A percentile compares a stretch with the other conserved stretches of the same genome.
phyloP scores from a whole-genome alignment of 768 basidiomycete genomes.

The Amanita pseudoporphyria region DNA sequence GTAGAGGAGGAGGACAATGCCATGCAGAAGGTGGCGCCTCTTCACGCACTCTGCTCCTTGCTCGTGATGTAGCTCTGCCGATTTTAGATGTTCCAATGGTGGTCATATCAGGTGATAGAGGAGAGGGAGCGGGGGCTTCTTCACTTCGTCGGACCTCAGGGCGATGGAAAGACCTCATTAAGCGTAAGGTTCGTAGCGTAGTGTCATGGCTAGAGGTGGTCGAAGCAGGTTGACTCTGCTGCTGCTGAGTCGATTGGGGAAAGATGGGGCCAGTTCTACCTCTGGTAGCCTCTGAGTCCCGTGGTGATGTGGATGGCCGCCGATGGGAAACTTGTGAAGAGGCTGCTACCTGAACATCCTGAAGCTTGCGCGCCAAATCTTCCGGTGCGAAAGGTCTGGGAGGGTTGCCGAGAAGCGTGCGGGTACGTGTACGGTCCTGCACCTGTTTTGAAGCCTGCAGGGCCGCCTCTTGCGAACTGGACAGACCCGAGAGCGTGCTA shows the following conservation, averaged over 20 bases:
- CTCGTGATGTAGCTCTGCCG: not conserved
- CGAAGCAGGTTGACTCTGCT: constrained; percentile 9
- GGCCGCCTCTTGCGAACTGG: constrained; percentile 13
- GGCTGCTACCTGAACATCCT: constrained; percentile 34
- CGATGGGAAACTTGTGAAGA: not conserved
- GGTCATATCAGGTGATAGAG: constrained; percentile 14
- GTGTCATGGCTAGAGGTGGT: constrained; percentile 15
- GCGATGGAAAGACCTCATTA: constrained; percentile 56
- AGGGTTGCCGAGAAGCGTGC: constrained; percentile 32
- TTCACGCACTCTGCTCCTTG: constrained; percentile 5
- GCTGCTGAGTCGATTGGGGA: constrained; percentile 12
- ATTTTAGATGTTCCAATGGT: not conserved
- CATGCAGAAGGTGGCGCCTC: constrained; percentile 3
- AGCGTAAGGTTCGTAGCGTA: constrained; percentile 26
- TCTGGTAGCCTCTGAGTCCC: not conserved
- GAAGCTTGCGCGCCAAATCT: constrained; percentile 49
- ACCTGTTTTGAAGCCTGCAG: constrained; percentile 10
- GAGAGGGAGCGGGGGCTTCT: constrained; percentile 21
- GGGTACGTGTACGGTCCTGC: constrained; percentile 29
- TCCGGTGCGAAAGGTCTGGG: constrained; percentile 39
- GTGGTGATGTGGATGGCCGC: not conserved
- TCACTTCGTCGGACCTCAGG: constrained; percentile 26
- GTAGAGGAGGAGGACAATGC: constrained; percentile 2
- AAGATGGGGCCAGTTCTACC: constrained; percentile 6
- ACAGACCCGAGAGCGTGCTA: not conserved